Evolutionary conservation across 495 filamentous ascomycete genomes (phyloP).

Genomic region (Cercophora scortea): DNA sequence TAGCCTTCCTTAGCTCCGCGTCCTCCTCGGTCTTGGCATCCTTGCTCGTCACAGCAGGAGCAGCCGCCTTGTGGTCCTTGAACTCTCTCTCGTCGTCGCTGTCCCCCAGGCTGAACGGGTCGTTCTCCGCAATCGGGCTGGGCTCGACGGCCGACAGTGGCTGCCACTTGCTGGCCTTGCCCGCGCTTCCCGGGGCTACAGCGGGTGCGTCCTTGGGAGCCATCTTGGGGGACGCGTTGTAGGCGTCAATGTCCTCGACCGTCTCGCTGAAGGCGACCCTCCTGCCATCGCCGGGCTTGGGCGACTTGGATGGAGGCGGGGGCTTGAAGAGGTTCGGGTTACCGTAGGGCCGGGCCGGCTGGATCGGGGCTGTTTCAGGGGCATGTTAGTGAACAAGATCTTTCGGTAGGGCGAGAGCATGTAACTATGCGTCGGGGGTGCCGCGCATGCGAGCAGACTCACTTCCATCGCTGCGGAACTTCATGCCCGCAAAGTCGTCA

Average conservation of each 20-base stretch:
- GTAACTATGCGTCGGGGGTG: no score
- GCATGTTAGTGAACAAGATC: no score
- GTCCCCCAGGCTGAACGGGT: constrained; percentile 93
- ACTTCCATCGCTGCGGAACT: constrained; percentile 65
- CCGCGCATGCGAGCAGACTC: constrained; percentile 38
- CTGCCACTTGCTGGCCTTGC: constrained; percentile 91
- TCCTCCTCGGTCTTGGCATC: constrained; percentile 58
- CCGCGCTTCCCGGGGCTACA: constrained; percentile 21
- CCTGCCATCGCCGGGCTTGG: constrained; percentile 51
- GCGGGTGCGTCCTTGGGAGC: constrained; percentile 21
- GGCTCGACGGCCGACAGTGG: constrained; percentile 83
- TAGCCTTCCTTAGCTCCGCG: constrained; percentile 62
- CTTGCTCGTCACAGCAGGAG: constrained; percentile 13
- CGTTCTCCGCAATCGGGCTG: constrained; percentile 79
- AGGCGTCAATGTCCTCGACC: constrained; percentile 73
- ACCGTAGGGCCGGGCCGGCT: constrained; percentile 52
- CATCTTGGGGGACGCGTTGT: constrained; percentile 50
- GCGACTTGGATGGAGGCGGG: constrained; percentile 51
- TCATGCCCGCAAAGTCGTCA: constrained; percentile 86
- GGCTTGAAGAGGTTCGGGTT: constrained; percentile 79
- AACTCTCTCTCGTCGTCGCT: constrained; percentile 85
- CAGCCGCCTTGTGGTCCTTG: constrained; percentile 18
- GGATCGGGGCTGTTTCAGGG: constrained; percentile 16
- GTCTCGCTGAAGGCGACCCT: constrained; percentile 73
- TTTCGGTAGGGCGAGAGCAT: no score